Percentiles rank a stretch among this genome's conserved stretches.
Conservation (phyloP, 768 basidiomycete species). For the Termitomyces titanicus region DNA sequence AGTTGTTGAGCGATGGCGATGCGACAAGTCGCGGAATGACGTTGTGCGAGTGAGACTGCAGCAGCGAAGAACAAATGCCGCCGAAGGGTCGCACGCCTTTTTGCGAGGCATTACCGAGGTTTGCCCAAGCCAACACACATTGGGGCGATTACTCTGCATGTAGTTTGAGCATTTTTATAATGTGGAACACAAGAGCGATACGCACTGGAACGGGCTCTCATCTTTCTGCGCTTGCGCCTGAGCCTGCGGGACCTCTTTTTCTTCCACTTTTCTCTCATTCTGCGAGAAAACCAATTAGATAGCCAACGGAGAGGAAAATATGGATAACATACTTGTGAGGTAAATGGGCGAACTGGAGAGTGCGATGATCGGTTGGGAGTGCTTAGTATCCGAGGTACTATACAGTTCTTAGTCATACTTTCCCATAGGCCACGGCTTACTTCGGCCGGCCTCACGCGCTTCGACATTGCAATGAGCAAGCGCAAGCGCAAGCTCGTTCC, state of each 20-base stretch:
- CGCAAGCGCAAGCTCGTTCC: conserved; percentile 46
- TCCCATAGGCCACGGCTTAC: conserved; percentile 18
- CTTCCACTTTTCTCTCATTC: conserved; percentile 98
- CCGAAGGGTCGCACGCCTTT: conserved; percentile 7
- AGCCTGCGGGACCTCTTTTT: conserved; percentile 93
- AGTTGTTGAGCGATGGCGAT: conserved; percentile 15
- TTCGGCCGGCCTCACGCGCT: neutral
- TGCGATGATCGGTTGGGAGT: conserved; percentile 2
- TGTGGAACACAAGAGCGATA: conserved; percentile 18
- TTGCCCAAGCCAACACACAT: conserved; percentile 18
- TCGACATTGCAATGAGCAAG: conserved; percentile 27
- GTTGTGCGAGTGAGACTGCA: neutral
- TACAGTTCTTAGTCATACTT: conserved; percentile 42
- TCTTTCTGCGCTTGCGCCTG: conserved; percentile 93
- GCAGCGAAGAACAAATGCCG: conserved; percentile 2
- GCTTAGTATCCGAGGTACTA: conserved; percentile 26
- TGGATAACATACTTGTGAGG: conserved; percentile 25
- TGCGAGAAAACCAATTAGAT: conserved; percentile 18
- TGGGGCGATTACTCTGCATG: conserved; percentile 35
- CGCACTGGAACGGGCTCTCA: conserved; percentile 92
- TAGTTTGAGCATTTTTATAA: neutral
- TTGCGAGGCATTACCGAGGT: conserved; percentile 16
- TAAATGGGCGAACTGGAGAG: conserved; percentile 27
- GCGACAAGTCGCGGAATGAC: conserved; percentile 20
- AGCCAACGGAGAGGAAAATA: neutral